Evolutionary conservation across 1,284 basidiomycete species (phyloP).

Genomic region (Hymenochaete sp.): DNA sequence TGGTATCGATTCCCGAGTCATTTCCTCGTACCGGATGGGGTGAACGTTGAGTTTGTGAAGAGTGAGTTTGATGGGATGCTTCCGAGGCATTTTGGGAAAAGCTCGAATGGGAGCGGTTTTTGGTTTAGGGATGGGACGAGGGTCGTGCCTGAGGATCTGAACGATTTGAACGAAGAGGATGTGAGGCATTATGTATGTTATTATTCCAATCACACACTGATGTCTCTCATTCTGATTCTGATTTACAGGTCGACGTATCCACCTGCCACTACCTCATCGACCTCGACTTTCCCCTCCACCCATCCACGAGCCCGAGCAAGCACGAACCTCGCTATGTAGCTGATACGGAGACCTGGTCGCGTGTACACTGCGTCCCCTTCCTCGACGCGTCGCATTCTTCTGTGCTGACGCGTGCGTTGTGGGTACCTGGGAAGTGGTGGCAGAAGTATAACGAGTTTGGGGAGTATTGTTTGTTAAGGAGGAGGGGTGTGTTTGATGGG

Average conservation of each 20-base stretch:
- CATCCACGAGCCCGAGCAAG: conserved; percentile 31
- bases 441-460: conserved; percentile 55
- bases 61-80: conserved; percentile 87
- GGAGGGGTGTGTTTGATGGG: conserved; percentile 26
- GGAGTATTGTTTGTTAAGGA: conserved; percentile 63
- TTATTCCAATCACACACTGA: conserved; percentile 3
- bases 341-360: conserved; percentile 63
- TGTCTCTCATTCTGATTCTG: conserved; percentile 4
- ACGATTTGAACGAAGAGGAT: conserved; percentile 84
- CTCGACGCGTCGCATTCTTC: conserved; percentile 72
- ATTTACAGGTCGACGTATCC: conserved; percentile 53
- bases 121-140: conserved; percentile 67
- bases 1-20: conserved; percentile 94
- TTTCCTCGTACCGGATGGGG: conserved; percentile 79
- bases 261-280: conserved; percentile 85
- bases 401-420: conserved; percentile 64
- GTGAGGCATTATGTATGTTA: conserved; percentile 69
- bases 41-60: conserved; percentile 81
- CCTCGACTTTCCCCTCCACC: conserved; percentile 70
- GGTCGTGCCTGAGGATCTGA: conserved; percentile 59
- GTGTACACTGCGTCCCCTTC: conserved; percentile 68
- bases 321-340: conserved; percentile 74
- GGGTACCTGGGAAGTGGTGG: conserved; percentile 68
- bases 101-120: conserved; percentile 59
- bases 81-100: conserved; percentile 79